Conservation (phyloP, 169 alveolate genomes). For the Eimeria sp. region DNA sequence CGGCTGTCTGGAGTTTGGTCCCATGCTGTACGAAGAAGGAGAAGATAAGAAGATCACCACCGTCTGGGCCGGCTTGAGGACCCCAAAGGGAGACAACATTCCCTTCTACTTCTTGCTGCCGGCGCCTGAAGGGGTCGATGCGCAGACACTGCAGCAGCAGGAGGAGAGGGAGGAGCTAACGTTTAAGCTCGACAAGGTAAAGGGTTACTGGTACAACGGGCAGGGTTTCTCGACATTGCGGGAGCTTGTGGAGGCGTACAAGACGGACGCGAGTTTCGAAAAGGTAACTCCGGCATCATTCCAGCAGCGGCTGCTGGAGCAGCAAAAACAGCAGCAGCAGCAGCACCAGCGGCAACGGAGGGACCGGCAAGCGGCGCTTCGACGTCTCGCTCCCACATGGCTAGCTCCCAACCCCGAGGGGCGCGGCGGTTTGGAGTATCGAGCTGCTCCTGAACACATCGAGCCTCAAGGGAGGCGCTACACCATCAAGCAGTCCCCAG, state of each 20-base stretch:
- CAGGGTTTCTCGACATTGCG: slow-evolving; percentile 76
- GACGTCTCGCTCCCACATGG: slow-evolving; percentile 76
- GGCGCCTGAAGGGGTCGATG: slow-evolving; percentile 32
- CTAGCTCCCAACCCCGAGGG: slow-evolving; percentile 79
- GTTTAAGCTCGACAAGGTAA: slow-evolving; percentile 58
- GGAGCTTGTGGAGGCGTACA: slow-evolving; percentile 81
- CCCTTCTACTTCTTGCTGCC: slow-evolving; percentile 67
- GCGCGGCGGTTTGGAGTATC: slow-evolving; percentile 86
- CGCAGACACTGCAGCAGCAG: background rate
- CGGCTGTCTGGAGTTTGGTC: slow-evolving; percentile 74
- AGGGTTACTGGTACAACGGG: slow-evolving; percentile 84
- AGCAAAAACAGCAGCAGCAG: background rate
- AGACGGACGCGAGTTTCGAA: slow-evolving; percentile 61
- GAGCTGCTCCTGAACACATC: slow-evolving; percentile 88
- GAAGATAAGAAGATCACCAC: slow-evolving; percentile 65
- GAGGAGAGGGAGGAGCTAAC: slow-evolving; percentile 58
- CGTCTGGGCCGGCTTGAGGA: slow-evolving; percentile 85
- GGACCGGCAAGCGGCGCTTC: slow-evolving; percentile 45
- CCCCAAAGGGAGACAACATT: slow-evolving; percentile 33
- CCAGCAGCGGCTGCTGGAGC: background rate
- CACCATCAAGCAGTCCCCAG: slow-evolving; percentile 82
- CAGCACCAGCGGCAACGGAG: background rate
- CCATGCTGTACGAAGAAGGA: slow-evolving; percentile 77
- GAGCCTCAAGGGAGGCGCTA: slow-evolving; percentile 88
- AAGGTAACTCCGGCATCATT: slow-evolving; percentile 12